These are phyloP conservation scores for Rhizophagus sp. DNA, from an alignment of 192 early-diverging fungal genomes.

Conservation along the genomic window DNA sequence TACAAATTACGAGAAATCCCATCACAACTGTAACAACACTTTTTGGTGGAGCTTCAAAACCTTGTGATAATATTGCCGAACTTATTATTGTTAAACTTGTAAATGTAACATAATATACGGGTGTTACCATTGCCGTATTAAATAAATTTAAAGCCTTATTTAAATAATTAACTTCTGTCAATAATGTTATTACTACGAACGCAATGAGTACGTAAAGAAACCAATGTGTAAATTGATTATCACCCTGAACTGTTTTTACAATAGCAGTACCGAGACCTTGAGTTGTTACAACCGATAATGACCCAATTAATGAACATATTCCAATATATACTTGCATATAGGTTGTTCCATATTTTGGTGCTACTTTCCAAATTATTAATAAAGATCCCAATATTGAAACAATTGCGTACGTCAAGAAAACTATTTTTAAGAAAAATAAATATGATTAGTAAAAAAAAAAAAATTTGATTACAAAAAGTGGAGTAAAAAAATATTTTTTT, in stretches of 20 bases:
- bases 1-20: constrained; percentile 64
- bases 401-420: constrained; percentile 53
- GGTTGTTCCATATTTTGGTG: constrained; percentile 59
- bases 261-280: constrained; percentile 71
- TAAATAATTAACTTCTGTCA: constrained; percentile 68
- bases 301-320: constrained; percentile 61
- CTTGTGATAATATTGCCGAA: constrained; percentile 65
- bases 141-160: constrained; percentile 74
- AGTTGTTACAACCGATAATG: constrained; percentile 64
- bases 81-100: constrained; percentile 65
- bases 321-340: constrained; percentile 51
- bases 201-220: constrained; percentile 60
- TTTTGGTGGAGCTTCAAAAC: constrained; percentile 52
- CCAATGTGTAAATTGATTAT: constrained; percentile 70
- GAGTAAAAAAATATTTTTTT: background rate
- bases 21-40: constrained; percentile 49
- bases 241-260: constrained; percentile 54
- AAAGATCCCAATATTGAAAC: constrained; percentile 44
- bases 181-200: constrained; percentile 53
- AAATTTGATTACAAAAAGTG: background rate
- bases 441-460: background rate
- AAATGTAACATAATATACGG: constrained; percentile 77
- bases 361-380: constrained; percentile 54
- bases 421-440: constrained; percentile 15
- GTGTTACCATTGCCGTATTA: constrained; percentile 73